A percentile compares a stretch with the other conserved stretches of the same genome.
Conservation (phyloP, 1,139 yeast species). For the Groenewaldozyma auringiensis region DNA sequence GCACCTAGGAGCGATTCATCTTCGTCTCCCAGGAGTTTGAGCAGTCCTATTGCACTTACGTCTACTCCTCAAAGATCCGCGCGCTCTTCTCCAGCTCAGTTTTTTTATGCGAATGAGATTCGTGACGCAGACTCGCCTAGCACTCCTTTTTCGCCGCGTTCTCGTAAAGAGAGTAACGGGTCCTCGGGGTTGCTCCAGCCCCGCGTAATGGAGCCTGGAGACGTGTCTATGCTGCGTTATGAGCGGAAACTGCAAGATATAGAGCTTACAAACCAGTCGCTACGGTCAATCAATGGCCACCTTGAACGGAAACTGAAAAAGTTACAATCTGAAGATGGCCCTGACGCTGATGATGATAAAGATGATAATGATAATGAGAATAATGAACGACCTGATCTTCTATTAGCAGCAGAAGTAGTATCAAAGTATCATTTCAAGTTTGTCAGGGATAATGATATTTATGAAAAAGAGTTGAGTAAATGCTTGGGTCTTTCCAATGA, state of each 20-base stretch:
- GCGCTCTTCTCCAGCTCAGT: neutral
- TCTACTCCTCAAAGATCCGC: neutral
- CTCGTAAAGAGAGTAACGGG: neutral
- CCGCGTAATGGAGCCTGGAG: neutral
- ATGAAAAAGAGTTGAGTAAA: neutral
- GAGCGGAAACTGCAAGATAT: conserved; percentile 26
- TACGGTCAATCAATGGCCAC: conserved; percentile 24
- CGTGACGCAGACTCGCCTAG: neutral
- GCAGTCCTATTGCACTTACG: neutral
- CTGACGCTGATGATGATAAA: neutral
- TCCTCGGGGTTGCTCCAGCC: neutral
- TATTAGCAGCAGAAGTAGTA: neutral
- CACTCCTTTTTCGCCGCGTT: neutral
- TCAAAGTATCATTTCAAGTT: neutral
- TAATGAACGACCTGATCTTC: neutral
- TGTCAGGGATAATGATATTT: neutral
- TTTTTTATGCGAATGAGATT: neutral
- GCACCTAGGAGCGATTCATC: too few relatives aligned
- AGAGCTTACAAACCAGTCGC: conserved; percentile 26
- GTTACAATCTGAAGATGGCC: conserved; percentile 16
- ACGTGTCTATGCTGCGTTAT: neutral
- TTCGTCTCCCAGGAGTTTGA: too few relatives aligned
- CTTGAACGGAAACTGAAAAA: conserved; percentile 23
- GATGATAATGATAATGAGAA: conserved; percentile 5
- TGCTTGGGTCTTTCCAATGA: neutral